These are phyloP conservation scores for Boletus sp. DNA, from an alignment of 768 basidiomycete genomes.

Conservation along the genomic window DNA sequence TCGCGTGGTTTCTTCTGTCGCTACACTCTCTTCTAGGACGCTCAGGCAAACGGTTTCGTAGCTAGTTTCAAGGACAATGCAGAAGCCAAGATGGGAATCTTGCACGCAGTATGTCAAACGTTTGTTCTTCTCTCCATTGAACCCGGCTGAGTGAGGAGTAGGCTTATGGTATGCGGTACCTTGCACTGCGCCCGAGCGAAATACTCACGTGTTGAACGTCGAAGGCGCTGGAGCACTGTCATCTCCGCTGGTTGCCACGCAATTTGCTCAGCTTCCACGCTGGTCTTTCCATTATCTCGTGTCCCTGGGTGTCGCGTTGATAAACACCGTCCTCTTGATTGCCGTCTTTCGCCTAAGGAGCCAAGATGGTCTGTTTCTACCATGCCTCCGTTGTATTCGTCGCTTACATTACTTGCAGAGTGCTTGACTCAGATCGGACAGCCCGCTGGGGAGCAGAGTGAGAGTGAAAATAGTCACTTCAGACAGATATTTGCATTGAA, in stretches of 20 bases:
- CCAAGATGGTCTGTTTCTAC: constrained; percentile 56
- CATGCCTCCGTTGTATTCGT: not conserved
- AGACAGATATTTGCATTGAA: constrained; percentile 50
- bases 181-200: not conserved
- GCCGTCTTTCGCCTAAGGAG: constrained; percentile 63
- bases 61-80: constrained; percentile 39
- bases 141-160: constrained; percentile 1
- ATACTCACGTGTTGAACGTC: constrained; percentile 4
- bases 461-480: constrained; percentile 37
- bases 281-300: constrained; percentile 82
- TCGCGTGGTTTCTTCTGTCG: not conserved
- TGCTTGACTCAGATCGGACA: constrained; percentile 55
- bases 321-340: constrained; percentile 51
- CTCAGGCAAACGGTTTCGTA: constrained; percentile 47
- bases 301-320: constrained; percentile 62
- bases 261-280: constrained; percentile 59
- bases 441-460: constrained; percentile 34
- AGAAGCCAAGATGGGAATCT: constrained; percentile 38
- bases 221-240: constrained; percentile 63
- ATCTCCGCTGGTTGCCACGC: constrained; percentile 76
- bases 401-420: constrained; percentile 38
- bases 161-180: constrained; percentile 32
- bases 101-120: constrained; percentile 38
- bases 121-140: constrained; percentile 18
- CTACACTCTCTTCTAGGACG: constrained; percentile 31